Evolutionary conservation across 257 asterid species (phyloP), one percentile per base, ranked within the genome.

Genomic region (Schizonepeta tenuifolia): DNA sequence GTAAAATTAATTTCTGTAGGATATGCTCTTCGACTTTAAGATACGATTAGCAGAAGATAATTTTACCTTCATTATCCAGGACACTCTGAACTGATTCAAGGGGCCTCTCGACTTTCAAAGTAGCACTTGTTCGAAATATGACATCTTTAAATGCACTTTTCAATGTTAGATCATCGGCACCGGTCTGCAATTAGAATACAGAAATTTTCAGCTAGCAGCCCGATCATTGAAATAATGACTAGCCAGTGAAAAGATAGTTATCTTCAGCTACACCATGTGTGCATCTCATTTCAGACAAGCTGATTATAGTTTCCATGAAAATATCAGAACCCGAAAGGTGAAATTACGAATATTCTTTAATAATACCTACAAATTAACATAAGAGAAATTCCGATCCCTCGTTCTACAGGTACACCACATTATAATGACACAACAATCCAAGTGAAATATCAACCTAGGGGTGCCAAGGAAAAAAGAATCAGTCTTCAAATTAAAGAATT

Each of bases 91-190:
- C 76, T 51, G 78, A 73, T 63, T 82, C 91, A 36, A 51, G 81
- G 71, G 92, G 80, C 71, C 71, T 85, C 74, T 88, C 89, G 36
- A 79, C 77, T 41, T 80, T 77, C 10, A 81, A 80, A 58, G 61
- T 77, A 88, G 78, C 76, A 79, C 83, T 83, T 60, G 67, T 76
- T 20, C 83, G 80, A 79, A 88, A 95, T 75, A 95, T 92, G 73
- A 87, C 98, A 77, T 91, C 73, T 82, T 89, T 91, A 70, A 95
- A 95, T 75, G 98, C 99, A 84, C 99, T 95, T 79, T 81, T 87
- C 71, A 88, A 87, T 57, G 97, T 88, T 67, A 95, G 82, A 76
- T 80, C 90, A 74, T 90, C 98, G 12, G 98, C 81, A 60, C 95
- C 97, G 72, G 82, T 83, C 99, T 95, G 97, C 86, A 83, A 26